These are phyloP conservation scores for Trichoderma harzianum DNA, from an alignment of 2,329 filamentous ascomycete genomes.

Conservation along the genomic window DNA sequence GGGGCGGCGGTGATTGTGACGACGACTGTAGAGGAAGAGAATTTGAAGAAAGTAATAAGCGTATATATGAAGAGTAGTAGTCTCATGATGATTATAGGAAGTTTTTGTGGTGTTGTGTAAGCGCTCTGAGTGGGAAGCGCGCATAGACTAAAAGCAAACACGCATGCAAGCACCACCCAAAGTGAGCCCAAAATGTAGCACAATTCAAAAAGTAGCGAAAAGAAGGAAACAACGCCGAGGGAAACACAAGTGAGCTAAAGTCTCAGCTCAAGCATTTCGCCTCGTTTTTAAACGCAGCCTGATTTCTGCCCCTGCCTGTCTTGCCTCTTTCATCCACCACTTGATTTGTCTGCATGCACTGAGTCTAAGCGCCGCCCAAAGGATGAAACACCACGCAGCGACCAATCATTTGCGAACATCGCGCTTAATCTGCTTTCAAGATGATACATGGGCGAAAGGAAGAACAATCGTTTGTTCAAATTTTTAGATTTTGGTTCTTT, in stretches of 20 bases:
- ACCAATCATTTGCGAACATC: neutral
- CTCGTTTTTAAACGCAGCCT: neutral
- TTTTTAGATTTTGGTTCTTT: neutral
- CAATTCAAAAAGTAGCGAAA: neutral
- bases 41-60: neutral
- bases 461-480: neutral
- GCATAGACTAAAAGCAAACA: neutral
- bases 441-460: neutral
- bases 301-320: neutral
- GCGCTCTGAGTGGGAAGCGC: neutral
- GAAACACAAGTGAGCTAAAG: neutral
- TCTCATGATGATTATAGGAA: neutral
- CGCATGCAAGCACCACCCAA: neutral
- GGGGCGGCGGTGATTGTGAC: conserved; percentile 34
- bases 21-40: conserved; percentile 9
- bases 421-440: neutral
- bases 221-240: neutral
- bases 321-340: neutral
- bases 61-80: neutral
- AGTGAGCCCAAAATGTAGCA: neutral
- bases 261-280: neutral
- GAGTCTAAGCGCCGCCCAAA: conserved; percentile 1
- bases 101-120: neutral
- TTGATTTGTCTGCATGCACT: neutral
- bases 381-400: conserved; percentile 5